These are phyloP conservation scores for Paraphoma sp. DNA, from an alignment of 2,329 filamentous ascomycete genomes.

Conservation along the genomic window DNA sequence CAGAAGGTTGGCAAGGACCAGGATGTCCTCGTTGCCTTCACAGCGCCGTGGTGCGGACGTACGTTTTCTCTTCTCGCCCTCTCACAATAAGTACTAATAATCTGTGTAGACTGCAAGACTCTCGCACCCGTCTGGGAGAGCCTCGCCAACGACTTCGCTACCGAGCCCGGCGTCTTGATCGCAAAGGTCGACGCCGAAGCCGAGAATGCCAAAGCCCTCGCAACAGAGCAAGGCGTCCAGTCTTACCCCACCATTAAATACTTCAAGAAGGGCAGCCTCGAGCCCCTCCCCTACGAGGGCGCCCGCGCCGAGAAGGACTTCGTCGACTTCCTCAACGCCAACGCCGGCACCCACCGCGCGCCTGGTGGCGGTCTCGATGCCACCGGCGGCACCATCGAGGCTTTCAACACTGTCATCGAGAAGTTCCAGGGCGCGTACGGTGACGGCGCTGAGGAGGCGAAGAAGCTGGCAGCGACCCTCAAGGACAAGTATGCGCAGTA, in stretches of 20 bases:
- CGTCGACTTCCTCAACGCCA: slow-evolving; percentile 82
- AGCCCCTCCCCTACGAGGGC: slow-evolving; percentile 73
- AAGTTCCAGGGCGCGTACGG: slow-evolving; percentile 71
- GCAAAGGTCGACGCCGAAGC: slow-evolving; percentile 96
- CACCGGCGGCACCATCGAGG: slow-evolving; percentile 80
- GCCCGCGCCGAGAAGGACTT: slow-evolving; percentile 79
- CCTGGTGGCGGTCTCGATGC: slow-evolving; percentile 80
- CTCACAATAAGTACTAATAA: slow-evolving; percentile 10
- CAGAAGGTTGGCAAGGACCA: slow-evolving; percentile 81
- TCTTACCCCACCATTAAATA: slow-evolving; percentile 98
- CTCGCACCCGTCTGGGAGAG: slow-evolving; percentile 91
- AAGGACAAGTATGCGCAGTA: slow-evolving; percentile 89
- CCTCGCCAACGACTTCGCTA: slow-evolving; percentile 79
- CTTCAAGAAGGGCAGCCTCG: slow-evolving; percentile 85
- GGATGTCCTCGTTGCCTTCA: slow-evolving; percentile 94
- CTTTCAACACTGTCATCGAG: slow-evolving; percentile 76
- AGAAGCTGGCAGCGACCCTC: slow-evolving; percentile 71
- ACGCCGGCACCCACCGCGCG: slow-evolving; percentile 85
- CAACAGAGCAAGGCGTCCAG: slow-evolving; percentile 76
- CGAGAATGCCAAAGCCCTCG: slow-evolving; percentile 79
- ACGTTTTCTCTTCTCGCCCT: slow-evolving; percentile 54
- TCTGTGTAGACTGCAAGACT: slow-evolving; percentile 84
- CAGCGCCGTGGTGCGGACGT: slow-evolving; percentile 98
- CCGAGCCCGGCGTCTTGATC: slow-evolving; percentile 80
- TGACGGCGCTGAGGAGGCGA: slow-evolving; percentile 71